Conservation (phyloP, 495 filamentous ascomycete genomes). For the Trichoderma orchidacearum region DNA sequence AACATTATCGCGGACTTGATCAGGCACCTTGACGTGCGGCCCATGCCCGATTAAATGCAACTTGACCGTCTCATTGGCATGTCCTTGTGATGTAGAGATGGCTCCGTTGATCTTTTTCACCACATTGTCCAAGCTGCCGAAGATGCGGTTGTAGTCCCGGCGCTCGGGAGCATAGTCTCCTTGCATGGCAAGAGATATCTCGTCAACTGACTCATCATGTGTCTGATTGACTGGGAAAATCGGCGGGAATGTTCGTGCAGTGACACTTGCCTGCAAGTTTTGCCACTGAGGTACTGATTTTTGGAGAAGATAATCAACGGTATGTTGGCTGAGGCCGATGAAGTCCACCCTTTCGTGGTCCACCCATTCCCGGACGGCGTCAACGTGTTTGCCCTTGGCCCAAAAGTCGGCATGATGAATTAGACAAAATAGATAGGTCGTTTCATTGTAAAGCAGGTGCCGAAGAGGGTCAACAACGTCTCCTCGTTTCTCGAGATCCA, state of each 20-base stretch:
- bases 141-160: slow-evolving; percentile 9
- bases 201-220: not conserved
- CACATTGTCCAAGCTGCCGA: slow-evolving; percentile 3
- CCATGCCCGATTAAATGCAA: not conserved
- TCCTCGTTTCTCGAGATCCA: slow-evolving; percentile 4
- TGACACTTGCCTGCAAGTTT: slow-evolving; percentile 3
- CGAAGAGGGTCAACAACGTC: not conserved
- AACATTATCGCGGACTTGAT: slow-evolving; percentile 3
- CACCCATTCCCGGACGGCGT: slow-evolving; percentile 8
- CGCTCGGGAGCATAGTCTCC: slow-evolving; percentile 11
- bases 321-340: slow-evolving; percentile 11
- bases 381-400: slow-evolving; percentile 3
- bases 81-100: not conserved
- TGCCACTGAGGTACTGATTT: slow-evolving; percentile 6
- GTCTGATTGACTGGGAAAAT: not conserved
- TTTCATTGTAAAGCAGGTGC: slow-evolving; percentile 7
- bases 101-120: not conserved
- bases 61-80: not conserved
- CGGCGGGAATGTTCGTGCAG: not conserved
- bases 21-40: not conserved
- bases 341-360: slow-evolving; percentile 9
- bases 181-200: slow-evolving; percentile 11
- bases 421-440: slow-evolving; percentile 13
- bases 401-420: slow-evolving; percentile 14
- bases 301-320: slow-evolving; percentile 6